Evolutionary conservation across 306 rosid species (phyloP), one percentile per base, ranked within the genome.

Genomic region (Cyamopsis tetragonoloba): DNA sequence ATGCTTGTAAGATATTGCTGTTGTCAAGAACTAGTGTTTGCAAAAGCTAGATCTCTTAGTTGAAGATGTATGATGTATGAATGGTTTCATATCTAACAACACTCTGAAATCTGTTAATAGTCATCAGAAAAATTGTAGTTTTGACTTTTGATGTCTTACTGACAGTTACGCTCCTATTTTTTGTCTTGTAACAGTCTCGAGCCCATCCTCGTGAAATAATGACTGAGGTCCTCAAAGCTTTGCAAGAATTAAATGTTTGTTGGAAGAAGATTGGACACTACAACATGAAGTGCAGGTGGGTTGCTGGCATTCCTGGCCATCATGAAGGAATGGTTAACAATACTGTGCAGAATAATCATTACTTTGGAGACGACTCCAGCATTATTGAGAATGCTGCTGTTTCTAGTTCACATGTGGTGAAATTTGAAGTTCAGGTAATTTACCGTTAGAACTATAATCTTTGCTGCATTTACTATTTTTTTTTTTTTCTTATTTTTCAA

Each of bases 221-320:
- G 98, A 76, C 86, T 0, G 96, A 89, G 86, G 98, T 93, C 67
- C 96, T 93, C 41, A 88, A 81, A 80, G 97, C 96, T 66, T 72
- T 93, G 74, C 96, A 86, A 89, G 97, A 78, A 77, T 77, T 93
- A 54, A 85, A 66, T 67, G 98, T 93, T 54, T 68, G 87, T 56
- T 93, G 98, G 98, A 93, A 93, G 84, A 93, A 88, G 83, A 89
- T 93, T 41, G 98, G 98, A 1, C 96, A 83, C 73, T 93, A 93
- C 86, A 93, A 88, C 81, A 89, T 93, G 97, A 93, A 89, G 82
- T 93, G 98, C 75, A 80, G 89, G 76, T 90, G 96, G 93, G 72
- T 76, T 63, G 80, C 80, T 31, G 82, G 81, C 51, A 59, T 59
- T 59, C 70, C 82, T 35, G 89, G 86, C 50, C 88, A 80, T 42